A percentile compares a stretch with the other conserved stretches of the same genome.
Conservation (phyloP, 73 alveolate genomes). For the Paramecium sonneborni region DNA sequence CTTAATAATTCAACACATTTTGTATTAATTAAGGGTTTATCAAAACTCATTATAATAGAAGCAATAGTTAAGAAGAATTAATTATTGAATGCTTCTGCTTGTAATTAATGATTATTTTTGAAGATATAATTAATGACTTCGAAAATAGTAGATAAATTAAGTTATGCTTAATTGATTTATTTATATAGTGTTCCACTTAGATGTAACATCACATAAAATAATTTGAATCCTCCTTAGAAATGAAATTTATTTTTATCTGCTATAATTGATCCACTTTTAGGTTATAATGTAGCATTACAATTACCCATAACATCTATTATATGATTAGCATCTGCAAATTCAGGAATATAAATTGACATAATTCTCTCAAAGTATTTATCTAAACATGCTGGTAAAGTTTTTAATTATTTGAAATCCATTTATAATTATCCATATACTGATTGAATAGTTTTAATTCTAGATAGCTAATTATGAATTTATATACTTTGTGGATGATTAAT, state of each 20-base stretch:
- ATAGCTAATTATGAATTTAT: not conserved
- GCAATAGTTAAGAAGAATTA: not conserved
- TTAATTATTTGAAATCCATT: slow-evolving; percentile 3
- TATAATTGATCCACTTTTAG: not conserved
- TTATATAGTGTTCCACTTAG: slow-evolving; percentile 24
- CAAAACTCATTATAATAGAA: not conserved
- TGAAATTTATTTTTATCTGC: slow-evolving; percentile 33
- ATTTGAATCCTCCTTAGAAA: slow-evolving; percentile 20
- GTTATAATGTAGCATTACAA: not conserved
- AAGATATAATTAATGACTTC: not conserved
- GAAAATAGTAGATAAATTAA: not conserved
- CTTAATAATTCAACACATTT: slow-evolving; percentile 19
- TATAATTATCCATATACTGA: not conserved
- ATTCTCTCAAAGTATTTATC: slow-evolving; percentile 49
- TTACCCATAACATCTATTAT: slow-evolving; percentile 15
- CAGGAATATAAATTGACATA: slow-evolving; percentile 16
- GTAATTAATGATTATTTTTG: not conserved
- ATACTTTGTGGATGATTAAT: slow-evolving; percentile 10
- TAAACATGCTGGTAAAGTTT: not conserved
- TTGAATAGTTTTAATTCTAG: slow-evolving; percentile 5
- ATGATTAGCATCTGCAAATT: slow-evolving; percentile 12
- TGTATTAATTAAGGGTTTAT: not conserved
- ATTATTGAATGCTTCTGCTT: not conserved
- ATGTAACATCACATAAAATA: slow-evolving; percentile 4
- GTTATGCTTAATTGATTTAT: not conserved